Evolutionary conservation across 78 protist species (phyloP), one percentile per base, ranked within the genome.

Genomic region (Protostelium mycophagum): DNA sequence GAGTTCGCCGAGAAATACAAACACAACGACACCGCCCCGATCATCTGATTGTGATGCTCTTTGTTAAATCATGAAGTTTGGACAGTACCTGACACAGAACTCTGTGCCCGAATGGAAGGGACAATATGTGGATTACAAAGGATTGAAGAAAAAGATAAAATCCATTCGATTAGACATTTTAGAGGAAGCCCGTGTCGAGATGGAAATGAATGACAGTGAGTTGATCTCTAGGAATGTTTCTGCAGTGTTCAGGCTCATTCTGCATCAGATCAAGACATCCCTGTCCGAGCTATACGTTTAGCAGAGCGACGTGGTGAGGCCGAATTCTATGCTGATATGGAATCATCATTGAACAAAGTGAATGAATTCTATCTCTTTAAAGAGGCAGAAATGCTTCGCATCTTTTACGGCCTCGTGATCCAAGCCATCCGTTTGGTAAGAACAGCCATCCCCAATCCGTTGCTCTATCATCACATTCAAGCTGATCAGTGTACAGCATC

Each of bases 111-210:
- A 86, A 29, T 92, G 95, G 95, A 51, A 87, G 38, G 90, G 89
- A 63, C 85, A 89, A 38, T 92, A 92, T 86, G 91, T 92, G 38
- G 86, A 63, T 86, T 92, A 92, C 38, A 92, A 92, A 38, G 29
- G 34, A 36, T 88, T 92, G 85, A 92, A 92, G 88, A 92, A 92
- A 85, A 91, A 89, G 38, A 92, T 92, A 9, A 92, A 92, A 63
- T 88, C 94, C 34, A 91, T 87, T 1, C 87, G 89, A 83, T 1
- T 89, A 35, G 85, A 90, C 1, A n/a, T 83, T 0, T 5, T 16
- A 0, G 91, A 36, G 29, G 16, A 16, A 36, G 86, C 16, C n/a
- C 5, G 29, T 36, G 37, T 5, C n/a, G 16, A 25, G 37, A 85
- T 85, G 37, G 63, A 85, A 85, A 16, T 25, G 5, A 85, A 85